phyloP scores from a whole-genome alignment of 108 stramenopile genomes.

The Nitzschia putrida region DNA sequence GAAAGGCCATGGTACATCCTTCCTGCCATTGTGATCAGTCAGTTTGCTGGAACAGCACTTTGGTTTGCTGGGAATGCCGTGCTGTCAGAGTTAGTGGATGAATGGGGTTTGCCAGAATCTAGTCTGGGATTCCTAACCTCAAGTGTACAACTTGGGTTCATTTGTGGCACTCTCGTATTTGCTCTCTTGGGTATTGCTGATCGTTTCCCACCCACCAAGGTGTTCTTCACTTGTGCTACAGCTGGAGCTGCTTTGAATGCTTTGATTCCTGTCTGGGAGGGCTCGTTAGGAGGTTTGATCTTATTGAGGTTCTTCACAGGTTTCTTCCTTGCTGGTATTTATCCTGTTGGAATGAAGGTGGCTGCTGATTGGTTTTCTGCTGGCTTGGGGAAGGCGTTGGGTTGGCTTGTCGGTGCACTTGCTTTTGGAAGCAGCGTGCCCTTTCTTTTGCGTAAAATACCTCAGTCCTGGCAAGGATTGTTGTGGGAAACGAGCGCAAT shows the following conservation, averaged over 20 bases:
- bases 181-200: slow-evolving; percentile 37
- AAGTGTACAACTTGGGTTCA: slow-evolving; percentile 48
- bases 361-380: slow-evolving; percentile 33
- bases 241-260: slow-evolving; percentile 32
- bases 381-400: slow-evolving; percentile 41
- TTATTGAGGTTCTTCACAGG: slow-evolving; percentile 34
- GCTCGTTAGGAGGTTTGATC: slow-evolving; percentile 21
- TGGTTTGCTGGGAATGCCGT: slow-evolving; percentile 58
- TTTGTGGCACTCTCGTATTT: slow-evolving; percentile 40
- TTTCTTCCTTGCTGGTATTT: slow-evolving; percentile 42
- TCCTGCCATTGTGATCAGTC: slow-evolving; percentile 36
- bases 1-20: slow-evolving; percentile 27
- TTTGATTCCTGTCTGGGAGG: slow-evolving; percentile 9
- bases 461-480: slow-evolving; percentile 21
- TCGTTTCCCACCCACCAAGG: slow-evolving; percentile 30
- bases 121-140: slow-evolving; percentile 24
- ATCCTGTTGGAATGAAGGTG: slow-evolving; percentile 54
- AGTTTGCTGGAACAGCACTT: slow-evolving; percentile 51
- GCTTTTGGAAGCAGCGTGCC: slow-evolving; percentile 42
- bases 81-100: slow-evolving; percentile 25
- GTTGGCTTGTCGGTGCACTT: slow-evolving; percentile 40
- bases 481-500: slow-evolving; percentile 23
- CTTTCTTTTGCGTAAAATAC: slow-evolving; percentile 30
- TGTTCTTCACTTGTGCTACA: slow-evolving; percentile 24
- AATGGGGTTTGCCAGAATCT: slow-evolving; percentile 20